Percentiles rank a stretch among this genome's conserved stretches.
Evolutionary conservation across 257 asterid species (phyloP).

Genomic region (Parsonsia alboflavescens): DNA sequence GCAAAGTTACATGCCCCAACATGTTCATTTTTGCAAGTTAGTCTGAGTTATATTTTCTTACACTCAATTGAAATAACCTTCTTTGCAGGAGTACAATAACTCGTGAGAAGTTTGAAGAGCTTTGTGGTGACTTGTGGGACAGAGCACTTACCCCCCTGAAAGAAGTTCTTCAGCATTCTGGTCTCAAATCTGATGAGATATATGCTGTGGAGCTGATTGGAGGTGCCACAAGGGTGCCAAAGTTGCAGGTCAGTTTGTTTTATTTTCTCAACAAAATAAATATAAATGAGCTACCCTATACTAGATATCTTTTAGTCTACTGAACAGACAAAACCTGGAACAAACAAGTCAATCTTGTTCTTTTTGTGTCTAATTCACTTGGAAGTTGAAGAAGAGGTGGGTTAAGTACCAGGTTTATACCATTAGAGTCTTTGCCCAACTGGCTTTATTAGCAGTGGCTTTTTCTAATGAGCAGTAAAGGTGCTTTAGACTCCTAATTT

Average conservation of each 20-base stretch:
- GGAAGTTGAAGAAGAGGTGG: neutral
- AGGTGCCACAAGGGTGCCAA: slow-evolving; percentile 99
- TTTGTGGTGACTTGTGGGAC: slow-evolving; percentile 88
- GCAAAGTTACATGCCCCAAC: neutral
- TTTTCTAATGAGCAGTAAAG: neutral
- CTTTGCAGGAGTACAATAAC: slow-evolving; percentile 79
- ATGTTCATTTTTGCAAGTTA: neutral
- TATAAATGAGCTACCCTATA: neutral
- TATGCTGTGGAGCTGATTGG: slow-evolving; percentile 97
- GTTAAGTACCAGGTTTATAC: neutral
- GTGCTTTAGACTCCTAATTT: neutral
- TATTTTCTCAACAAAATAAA: neutral
- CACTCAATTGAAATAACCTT: slow-evolving; percentile 10
- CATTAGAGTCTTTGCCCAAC: neutral
- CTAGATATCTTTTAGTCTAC: neutral
- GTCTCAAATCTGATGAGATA: slow-evolving; percentile 66
- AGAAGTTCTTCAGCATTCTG: slow-evolving; percentile 72
- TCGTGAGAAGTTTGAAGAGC: slow-evolving; percentile 95
- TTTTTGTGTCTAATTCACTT: neutral
- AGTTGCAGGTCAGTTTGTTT: slow-evolving; percentile 67
- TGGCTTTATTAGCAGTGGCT: neutral
- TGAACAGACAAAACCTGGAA: neutral
- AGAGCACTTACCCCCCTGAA: slow-evolving; percentile 76
- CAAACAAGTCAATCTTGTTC: neutral
- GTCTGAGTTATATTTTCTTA: neutral